phyloP scores from a whole-genome alignment of 2,329 filamentous ascomycete species.

The Fusarium lyarnte region DNA sequence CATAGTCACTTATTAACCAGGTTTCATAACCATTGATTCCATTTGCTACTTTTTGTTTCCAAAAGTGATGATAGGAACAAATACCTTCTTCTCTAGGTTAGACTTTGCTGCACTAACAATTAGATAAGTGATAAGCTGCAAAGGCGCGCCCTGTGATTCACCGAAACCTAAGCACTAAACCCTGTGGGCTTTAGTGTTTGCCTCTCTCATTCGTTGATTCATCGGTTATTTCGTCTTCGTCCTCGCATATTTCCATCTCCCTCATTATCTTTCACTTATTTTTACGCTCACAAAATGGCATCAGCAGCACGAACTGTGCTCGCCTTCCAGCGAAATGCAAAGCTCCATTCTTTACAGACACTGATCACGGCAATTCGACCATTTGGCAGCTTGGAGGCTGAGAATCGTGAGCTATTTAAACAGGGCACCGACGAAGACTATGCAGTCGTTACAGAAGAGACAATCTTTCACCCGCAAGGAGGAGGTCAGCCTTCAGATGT shows the following conservation, averaged over 20 bases:
- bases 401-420: slow-evolving; percentile 68
- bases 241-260: not conserved
- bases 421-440: slow-evolving; percentile 59
- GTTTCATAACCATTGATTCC: not conserved
- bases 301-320: slow-evolving; percentile 43
- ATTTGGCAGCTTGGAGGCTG: slow-evolving; percentile 59
- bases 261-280: not conserved
- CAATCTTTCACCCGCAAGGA: slow-evolving; percentile 81
- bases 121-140: not conserved
- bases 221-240: not conserved
- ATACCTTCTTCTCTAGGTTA: not conserved
- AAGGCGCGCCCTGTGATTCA: slow-evolving; percentile 10
- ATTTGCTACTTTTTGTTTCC: not conserved
- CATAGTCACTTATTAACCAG: not conserved
- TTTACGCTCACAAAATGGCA: slow-evolving; percentile 19
- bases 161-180: not conserved
- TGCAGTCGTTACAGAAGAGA: slow-evolving; percentile 69
- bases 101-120: not conserved
- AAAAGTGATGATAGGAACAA: not conserved
- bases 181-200: not conserved
- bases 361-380: slow-evolving; percentile 58
- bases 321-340: slow-evolving; percentile 56
- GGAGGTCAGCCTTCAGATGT: slow-evolving; percentile 78
- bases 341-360: slow-evolving; percentile 55
- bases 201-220: not conserved